Conservation (phyloP, 768 basidiomycete genomes). For the Artomyces pyxidatus region DNA sequence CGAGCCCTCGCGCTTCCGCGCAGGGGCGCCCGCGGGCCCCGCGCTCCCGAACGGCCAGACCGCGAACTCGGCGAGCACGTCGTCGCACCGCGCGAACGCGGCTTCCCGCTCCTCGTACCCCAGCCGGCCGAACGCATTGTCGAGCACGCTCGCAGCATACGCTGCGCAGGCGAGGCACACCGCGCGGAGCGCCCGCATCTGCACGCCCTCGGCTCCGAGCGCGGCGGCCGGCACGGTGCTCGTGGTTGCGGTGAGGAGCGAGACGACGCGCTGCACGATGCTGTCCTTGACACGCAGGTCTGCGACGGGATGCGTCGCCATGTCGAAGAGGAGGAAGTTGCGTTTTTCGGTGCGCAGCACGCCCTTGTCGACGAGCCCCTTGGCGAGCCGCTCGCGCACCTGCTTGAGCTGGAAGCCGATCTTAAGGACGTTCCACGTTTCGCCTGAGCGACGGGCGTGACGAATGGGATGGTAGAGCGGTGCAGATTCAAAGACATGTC, state of each 20-base stretch:
- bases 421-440: conserved; percentile 99
- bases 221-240: conserved; percentile 70
- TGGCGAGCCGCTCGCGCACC: conserved; percentile 94
- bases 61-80: conserved; percentile 86
- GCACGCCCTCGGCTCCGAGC: conserved; percentile 67
- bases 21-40: conserved; percentile 5
- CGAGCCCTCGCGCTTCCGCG: conserved; percentile 29
- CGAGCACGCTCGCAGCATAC: conserved; percentile 91
- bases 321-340: conserved; percentile 98
- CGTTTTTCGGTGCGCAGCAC: conserved; percentile 98
- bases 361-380: conserved; percentile 96
- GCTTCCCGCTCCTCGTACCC: conserved; percentile 91
- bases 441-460: conserved; percentile 47
- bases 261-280: conserved; percentile 66
- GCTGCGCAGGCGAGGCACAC: conserved; percentile 86
- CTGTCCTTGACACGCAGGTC: conserved; percentile 86
- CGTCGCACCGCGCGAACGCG: conserved; percentile 90
- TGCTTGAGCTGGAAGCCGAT: conserved; percentile 99
- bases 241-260: conserved; percentile 77
- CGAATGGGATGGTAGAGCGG: neutral
- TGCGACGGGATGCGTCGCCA: conserved; percentile 98
- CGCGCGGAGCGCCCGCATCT: conserved; percentile 72
- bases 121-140: conserved; percentile 85
- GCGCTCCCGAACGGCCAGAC: conserved; percentile 77
- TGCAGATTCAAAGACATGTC: neutral